Evolutionary conservation across 1,284 basidiomycete genomes (phyloP).

Genomic region (Cryptococcus sp.): DNA sequence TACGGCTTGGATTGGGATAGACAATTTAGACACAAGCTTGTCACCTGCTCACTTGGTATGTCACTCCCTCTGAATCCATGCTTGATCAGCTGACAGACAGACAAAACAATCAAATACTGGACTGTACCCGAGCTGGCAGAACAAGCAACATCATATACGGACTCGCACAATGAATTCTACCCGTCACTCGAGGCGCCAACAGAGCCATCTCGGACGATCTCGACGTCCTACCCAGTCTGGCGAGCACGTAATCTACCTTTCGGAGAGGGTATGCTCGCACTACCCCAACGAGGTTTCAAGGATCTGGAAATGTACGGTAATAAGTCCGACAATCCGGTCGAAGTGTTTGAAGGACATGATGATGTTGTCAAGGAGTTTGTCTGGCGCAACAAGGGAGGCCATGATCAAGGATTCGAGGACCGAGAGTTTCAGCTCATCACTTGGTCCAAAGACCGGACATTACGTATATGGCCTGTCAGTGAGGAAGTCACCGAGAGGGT

Average conservation of each 20-base stretch:
- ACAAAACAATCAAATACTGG: slow-evolving; percentile 88
- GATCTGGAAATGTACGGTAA: slow-evolving; percentile 75
- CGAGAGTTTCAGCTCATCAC: slow-evolving; percentile 89
- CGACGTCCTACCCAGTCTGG: slow-evolving; percentile 88
- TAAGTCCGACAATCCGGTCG: slow-evolving; percentile 49
- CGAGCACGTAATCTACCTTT: slow-evolving; percentile 89
- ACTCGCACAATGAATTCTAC: slow-evolving; percentile 18
- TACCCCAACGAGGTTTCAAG: slow-evolving; percentile 85
- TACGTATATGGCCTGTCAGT: slow-evolving; percentile 87
- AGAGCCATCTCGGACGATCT: slow-evolving; percentile 59
- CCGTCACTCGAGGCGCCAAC: slow-evolving; percentile 23
- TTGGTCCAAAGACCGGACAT: slow-evolving; percentile 91
- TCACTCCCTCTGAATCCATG: not conserved
- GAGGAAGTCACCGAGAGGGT: slow-evolving; percentile 52
- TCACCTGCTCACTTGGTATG: slow-evolving; percentile 73
- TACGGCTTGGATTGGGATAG: slow-evolving; percentile 96
- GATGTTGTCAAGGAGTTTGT: slow-evolving; percentile 98
- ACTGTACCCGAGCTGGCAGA: slow-evolving; percentile 48
- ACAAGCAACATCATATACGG: slow-evolving; percentile 8
- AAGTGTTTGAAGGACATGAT: slow-evolving; percentile 79
- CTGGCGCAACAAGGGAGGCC: slow-evolving; percentile 67
- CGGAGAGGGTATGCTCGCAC: slow-evolving; percentile 78
- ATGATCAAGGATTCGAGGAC: slow-evolving; percentile 54
- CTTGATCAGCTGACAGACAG: slow-evolving; percentile 36
- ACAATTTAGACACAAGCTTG: slow-evolving; percentile 64